Evolutionary conservation across 257 asterid genomes (phyloP).

Genomic region (Cinchona pubescens): DNA sequence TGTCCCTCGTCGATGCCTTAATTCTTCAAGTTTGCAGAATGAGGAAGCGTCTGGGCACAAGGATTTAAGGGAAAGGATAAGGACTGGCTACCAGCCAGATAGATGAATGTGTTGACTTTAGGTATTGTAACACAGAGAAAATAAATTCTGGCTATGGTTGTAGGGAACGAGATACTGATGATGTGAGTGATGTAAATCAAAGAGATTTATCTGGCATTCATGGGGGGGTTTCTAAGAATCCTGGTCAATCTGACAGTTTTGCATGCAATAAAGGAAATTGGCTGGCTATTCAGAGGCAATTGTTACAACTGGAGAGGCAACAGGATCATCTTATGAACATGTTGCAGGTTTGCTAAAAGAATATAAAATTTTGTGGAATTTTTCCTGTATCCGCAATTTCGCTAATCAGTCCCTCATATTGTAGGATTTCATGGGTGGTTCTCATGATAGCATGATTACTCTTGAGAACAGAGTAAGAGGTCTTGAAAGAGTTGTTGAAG

Average conservation of each 20-base stretch:
- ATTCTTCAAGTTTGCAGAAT: constrained; percentile 50
- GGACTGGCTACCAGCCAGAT: constrained; percentile 41
- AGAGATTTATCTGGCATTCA: constrained; percentile 48
- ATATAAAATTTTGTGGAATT: constrained; percentile 4
- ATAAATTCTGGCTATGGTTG: constrained; percentile 34
- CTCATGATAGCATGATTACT: constrained; percentile 93
- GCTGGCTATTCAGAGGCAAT: constrained; percentile 88
- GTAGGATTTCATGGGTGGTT: constrained; percentile 98
- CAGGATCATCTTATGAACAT: constrained; percentile 89
- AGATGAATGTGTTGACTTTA: constrained; percentile 31
- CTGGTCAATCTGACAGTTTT: constrained; percentile 64
- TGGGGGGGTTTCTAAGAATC: constrained; percentile 50
- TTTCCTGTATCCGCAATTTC: constrained; percentile 22
- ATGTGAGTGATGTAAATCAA: constrained; percentile 45
- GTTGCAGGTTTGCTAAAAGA: constrained; percentile 64
- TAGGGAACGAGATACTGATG: constrained; percentile 37
- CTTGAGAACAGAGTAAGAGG: constrained; percentile 91
- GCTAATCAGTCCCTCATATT: constrained; percentile 22
- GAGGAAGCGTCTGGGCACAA: constrained; percentile 52
- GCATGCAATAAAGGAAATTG: constrained; percentile 72
- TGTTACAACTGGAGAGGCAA: constrained; percentile 83
- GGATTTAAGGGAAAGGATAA: constrained; percentile 44
- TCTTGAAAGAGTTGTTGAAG: constrained; percentile 95
- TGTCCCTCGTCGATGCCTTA: constrained; percentile 74
- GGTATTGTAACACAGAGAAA: constrained; percentile 39